phyloP scores from a whole-genome alignment of 345 rosid species.

The Aquilaria sinensis region DNA sequence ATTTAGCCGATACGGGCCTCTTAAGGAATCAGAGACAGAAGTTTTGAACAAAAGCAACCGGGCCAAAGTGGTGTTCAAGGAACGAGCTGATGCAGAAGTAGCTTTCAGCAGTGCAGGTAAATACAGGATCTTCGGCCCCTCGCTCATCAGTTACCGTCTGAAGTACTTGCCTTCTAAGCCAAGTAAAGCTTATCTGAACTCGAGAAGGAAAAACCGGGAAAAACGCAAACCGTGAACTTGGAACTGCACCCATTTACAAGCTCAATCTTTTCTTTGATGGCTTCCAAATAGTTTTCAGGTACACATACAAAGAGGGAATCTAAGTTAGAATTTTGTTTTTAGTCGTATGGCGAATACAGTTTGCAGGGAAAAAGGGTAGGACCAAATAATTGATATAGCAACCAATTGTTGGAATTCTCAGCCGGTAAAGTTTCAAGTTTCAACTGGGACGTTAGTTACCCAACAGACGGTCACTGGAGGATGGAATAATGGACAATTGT shows the following conservation, averaged over 20 bases:
- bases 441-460: too few relatives aligned
- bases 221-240: slow-evolving; percentile 6
- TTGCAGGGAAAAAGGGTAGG: slow-evolving; percentile 5
- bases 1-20: slow-evolving; percentile 45
- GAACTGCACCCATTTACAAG: not conserved
- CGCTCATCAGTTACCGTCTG: slow-evolving; percentile 52
- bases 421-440: not conserved
- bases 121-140: slow-evolving; percentile 53
- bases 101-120: slow-evolving; percentile 66
- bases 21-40: slow-evolving; percentile 38
- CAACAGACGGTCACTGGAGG: too few relatives aligned
- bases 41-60: slow-evolving; percentile 40
- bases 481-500: too few relatives aligned
- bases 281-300: not conserved
- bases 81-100: slow-evolving; percentile 43
- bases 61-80: slow-evolving; percentile 53
- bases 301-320: not conserved
- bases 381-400: slow-evolving; percentile 10
- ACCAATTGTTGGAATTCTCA: slow-evolving; percentile 1
- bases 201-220: slow-evolving; percentile 16
- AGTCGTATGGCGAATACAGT: not conserved
- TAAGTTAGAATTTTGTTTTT: slow-evolving; percentile 1
- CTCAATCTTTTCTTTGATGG: not conserved
- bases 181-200: slow-evolving; percentile 13
- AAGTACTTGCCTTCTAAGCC: slow-evolving; percentile 21